Percentiles rank a stretch among this genome's conserved stretches.
Evolutionary conservation across 176 grass and related monocot species (phyloP).

Genomic region (Bothriochloa decipiens): DNA sequence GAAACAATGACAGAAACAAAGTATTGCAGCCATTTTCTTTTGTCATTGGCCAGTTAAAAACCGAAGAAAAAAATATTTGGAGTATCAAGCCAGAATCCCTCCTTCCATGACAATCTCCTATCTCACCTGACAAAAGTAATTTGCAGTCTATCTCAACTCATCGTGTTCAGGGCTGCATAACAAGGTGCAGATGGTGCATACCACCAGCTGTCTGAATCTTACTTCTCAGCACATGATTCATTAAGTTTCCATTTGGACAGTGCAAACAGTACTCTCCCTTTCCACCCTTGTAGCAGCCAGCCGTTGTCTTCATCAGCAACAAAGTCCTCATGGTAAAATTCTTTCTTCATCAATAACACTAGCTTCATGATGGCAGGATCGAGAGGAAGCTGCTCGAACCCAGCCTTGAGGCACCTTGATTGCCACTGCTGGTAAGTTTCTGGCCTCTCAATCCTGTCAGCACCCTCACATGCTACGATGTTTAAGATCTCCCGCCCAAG

Average conservation of each 20-base stretch:
- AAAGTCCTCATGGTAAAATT: conserved; percentile 40
- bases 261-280: conserved; percentile 42
- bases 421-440: conserved; percentile 49
- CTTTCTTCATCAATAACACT: conserved; percentile 28
- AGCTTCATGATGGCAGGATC: conserved; percentile 11
- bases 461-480: conserved; percentile 48
- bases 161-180: conserved; percentile 15
- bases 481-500: background rate
- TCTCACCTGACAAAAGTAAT: background rate
- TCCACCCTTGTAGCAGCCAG: conserved; percentile 48
- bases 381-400: conserved; percentile 42
- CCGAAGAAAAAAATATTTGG: background rate
- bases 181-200: background rate
- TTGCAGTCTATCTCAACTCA: background rate
- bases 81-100: conserved; percentile 6
- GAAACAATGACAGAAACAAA: background rate
- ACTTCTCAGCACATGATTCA: conserved; percentile 1
- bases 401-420: conserved; percentile 23
- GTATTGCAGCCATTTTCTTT: background rate
- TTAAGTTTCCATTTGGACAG: conserved; percentile 47
- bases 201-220: background rate
- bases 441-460: conserved; percentile 41
- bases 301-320: conserved; percentile 35
- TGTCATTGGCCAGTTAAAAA: background rate
- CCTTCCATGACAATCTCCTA: background rate